Percentiles rank a stretch among this genome's conserved stretches.
These are phyloP conservation scores for Anethum foeniculum DNA, from an alignment of 140 eudicot genomes.

Conservation along the genomic window DNA sequence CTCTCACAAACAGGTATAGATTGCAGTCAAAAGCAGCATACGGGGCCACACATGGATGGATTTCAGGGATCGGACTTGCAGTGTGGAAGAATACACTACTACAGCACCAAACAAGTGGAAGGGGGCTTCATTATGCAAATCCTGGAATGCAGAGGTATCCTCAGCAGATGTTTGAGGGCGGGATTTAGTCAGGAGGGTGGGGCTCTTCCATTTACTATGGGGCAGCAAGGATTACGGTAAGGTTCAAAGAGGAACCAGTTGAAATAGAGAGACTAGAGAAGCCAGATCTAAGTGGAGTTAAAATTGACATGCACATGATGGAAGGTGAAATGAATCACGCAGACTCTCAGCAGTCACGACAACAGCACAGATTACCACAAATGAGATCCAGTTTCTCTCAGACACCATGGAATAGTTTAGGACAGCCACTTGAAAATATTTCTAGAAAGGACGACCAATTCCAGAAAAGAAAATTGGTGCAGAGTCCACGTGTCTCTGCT, in stretches of 20 bases:
- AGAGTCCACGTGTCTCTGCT: slow-evolving; percentile 86
- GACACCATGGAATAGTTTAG: slow-evolving; percentile 62
- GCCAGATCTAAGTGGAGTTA: slow-evolving; percentile 24
- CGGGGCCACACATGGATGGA: slow-evolving; percentile 48
- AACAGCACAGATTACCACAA: slow-evolving; percentile 45
- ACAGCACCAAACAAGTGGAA: slow-evolving; percentile 59
- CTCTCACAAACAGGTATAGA: slow-evolving; percentile 40
- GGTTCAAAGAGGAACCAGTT: slow-evolving; percentile 58
- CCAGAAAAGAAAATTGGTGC: slow-evolving; percentile 63
- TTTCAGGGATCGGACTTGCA: slow-evolving; percentile 41
- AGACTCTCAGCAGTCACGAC: slow-evolving; percentile 50
- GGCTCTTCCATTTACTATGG: slow-evolving; percentile 34
- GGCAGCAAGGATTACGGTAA: slow-evolving; percentile 55
- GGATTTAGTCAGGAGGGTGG: slow-evolving; percentile 52
- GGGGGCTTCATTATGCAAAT: slow-evolving; percentile 53
- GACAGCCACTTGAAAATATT: slow-evolving; percentile 47
- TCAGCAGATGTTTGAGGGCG: slow-evolving; percentile 60
- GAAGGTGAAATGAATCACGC: slow-evolving; percentile 39
- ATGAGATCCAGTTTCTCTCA: slow-evolving; percentile 56
- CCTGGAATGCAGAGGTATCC: slow-evolving; percentile 60
- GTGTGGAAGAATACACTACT: slow-evolving; percentile 52
- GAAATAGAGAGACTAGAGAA: slow-evolving; percentile 56
- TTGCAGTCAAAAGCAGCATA: slow-evolving; percentile 49
- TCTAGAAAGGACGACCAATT: slow-evolving; percentile 68
- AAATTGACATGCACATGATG: slow-evolving; percentile 45